Evolutionary conservation across 1,284 basidiomycete species (phyloP), one percentile per base, ranked within the genome.

Genomic region (Ustilago bromivora): DNA sequence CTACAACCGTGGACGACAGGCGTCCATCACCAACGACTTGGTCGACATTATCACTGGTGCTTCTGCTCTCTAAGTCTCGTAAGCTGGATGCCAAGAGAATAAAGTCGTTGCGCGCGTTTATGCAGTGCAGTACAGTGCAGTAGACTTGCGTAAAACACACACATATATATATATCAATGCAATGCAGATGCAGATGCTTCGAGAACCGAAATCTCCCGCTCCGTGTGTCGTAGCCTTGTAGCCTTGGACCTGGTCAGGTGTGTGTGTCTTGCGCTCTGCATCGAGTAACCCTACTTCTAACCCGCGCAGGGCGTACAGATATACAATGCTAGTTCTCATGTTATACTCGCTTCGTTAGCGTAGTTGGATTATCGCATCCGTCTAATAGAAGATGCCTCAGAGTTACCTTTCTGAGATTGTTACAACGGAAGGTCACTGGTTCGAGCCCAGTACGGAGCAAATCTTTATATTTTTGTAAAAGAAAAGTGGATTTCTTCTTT

Each of bases 1-100:
- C 47, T 87, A 96, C 91, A 98, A 98, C 89, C 94, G 96, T 91
- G 96, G 95, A 90, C 95, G 96, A 87, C 96, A 99, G 90, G 96
- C 96, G 79, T 92, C 94, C 83, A 99, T 98, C 86, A 96, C 95
- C 78, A 96, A 95, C 89, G 94, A 96, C 88, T 89, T 96, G 81
- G 93, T 96, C 84, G 94, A 96, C 88, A 96, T 96, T 84, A 96
- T 96, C 85, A 95, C 94, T 82, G 94, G 93, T 94, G 86, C 87
- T 60, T 86, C 84, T 88, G 78, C 88, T 88, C 78, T 85, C 49
- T 82, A 74, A 77, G 47, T 34, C 32, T 13, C 1, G 13, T n/a
- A 17, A 28, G 8, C 28, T 34, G 7, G 35, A n/a, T 35, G 43
- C 0, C 17, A 19, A 35, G n/a, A 35, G 53, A 38, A 3, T 36